Evolutionary conservation across 2,329 filamentous ascomycete genomes (phyloP).

Genomic region (Exophiala bonariae): DNA sequence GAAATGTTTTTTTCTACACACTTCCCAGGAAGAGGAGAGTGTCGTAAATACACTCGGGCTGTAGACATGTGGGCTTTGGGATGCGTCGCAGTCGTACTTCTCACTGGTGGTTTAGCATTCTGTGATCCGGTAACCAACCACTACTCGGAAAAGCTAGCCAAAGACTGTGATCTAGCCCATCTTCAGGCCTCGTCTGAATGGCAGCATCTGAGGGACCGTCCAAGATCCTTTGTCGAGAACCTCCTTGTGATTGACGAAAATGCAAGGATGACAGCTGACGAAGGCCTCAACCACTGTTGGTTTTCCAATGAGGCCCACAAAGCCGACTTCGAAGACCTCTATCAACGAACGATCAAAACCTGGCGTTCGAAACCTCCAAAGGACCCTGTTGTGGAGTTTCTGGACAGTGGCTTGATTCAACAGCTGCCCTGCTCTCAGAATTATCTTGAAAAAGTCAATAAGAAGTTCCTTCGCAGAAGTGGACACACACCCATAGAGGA

Average conservation of each 20-base stretch:
- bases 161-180: constrained; percentile 42
- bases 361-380: constrained; percentile 48
- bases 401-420: constrained; percentile 14
- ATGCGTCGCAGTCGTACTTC: constrained; percentile 51
- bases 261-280: constrained; percentile 51
- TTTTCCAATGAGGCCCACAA: constrained; percentile 53
- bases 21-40: too few species aligned
- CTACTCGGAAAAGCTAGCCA: constrained; percentile 34
- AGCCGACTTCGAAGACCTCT: constrained; percentile 50
- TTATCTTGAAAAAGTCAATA: constrained; percentile 12
- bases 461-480: constrained; percentile 2
- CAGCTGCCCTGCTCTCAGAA: constrained; percentile 10
- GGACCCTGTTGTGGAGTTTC: constrained; percentile 18
- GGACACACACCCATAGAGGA: constrained; percentile 19
- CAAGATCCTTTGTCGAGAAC: constrained; percentile 55
- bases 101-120: constrained; percentile 54
- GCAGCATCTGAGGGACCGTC: constrained; percentile 41
- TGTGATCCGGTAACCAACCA: constrained; percentile 34
- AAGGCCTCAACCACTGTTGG: constrained; percentile 58
- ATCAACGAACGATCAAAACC: constrained; percentile 47
- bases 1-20: too few species aligned
- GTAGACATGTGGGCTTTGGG: constrained; percentile 66
- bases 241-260: constrained; percentile 53
- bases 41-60: constrained; percentile 51
- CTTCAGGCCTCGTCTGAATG: constrained; percentile 47